Percentiles rank a stretch among this genome's conserved stretches.
Conservation (phyloP, 257 asterid genomes). For the Lithospermum erythrorhizon region DNA sequence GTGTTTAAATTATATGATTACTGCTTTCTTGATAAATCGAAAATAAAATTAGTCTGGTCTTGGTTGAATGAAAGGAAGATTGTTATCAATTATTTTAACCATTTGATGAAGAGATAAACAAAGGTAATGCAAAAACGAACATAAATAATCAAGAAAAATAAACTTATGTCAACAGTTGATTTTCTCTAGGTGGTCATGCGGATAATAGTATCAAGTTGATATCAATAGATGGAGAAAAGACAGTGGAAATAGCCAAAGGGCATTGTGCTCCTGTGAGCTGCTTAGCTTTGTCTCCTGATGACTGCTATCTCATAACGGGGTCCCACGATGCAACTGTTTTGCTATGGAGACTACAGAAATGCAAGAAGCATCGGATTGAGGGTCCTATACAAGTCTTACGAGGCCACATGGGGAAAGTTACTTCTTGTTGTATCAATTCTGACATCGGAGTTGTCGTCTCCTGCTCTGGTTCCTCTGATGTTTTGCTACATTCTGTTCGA, state of each 20-base stretch:
- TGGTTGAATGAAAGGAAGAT: too few relatives aligned
- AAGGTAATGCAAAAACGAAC: too few relatives aligned
- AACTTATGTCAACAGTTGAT: too few relatives aligned
- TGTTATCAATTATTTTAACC: too few relatives aligned
- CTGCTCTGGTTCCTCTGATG: conserved; percentile 66
- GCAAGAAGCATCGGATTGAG: conserved; percentile 53
- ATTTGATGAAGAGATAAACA: too few relatives aligned
- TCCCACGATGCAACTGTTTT: conserved; percentile 79
- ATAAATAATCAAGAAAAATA: too few relatives aligned
- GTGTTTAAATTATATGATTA: too few relatives aligned
- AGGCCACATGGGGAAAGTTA: conserved; percentile 75
- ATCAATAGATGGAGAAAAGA: conserved; percentile 87
- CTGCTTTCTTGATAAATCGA: too few relatives aligned
- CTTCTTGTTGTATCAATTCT: conserved; percentile 76
- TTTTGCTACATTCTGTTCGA: conserved; percentile 75
- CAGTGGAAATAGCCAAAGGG: conserved; percentile 88
- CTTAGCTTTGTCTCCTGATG: conserved; percentile 67
- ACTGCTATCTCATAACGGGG: conserved; percentile 84
- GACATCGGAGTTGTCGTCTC: conserved; percentile 95
- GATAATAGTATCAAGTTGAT: conserved; percentile 82
- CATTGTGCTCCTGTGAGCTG: conserved; percentile 96
- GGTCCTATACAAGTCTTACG: conserved; percentile 91
- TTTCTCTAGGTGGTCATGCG: conserved; percentile 44
- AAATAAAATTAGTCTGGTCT: too few relatives aligned
- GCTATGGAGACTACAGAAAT: conserved; percentile 72